Conservation (phyloP, 2,329 filamentous ascomycete genomes). For the Hypoxylon sp. region DNA sequence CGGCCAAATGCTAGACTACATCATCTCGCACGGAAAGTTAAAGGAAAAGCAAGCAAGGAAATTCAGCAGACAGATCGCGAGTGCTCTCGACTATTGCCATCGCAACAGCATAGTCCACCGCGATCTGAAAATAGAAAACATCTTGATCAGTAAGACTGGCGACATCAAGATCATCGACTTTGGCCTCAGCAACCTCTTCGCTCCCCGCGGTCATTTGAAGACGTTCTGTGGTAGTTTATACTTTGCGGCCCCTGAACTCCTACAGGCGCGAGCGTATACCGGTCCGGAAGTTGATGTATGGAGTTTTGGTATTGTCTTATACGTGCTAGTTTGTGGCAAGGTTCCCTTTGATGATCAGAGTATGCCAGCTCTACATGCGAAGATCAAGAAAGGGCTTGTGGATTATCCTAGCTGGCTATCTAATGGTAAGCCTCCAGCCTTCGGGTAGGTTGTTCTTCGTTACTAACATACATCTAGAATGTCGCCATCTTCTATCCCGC, state of each 20-base stretch:
- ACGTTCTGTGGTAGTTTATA: conserved; percentile 98
- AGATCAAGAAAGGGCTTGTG: conserved; percentile 97
- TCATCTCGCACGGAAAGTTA: conserved; percentile 96
- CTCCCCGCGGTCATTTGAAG: conserved; percentile 86
- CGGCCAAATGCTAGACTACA: conserved; percentile 99
- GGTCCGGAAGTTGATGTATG: conserved; percentile 97
- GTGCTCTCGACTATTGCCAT: conserved; percentile 96
- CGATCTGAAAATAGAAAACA: conserved; percentile 99
- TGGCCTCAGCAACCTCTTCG: conserved; percentile 95
- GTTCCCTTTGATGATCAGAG: conserved; percentile 99
- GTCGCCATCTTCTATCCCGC: conserved; percentile 89
- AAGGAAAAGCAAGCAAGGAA: conserved; percentile 99
- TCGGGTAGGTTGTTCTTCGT: conserved; percentile 9
- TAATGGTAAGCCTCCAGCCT: conserved; percentile 73
- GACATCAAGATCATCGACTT: conserved; percentile 99
- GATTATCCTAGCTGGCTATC: conserved; percentile 97
- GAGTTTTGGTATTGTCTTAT: conserved; percentile 99
- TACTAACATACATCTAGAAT: conserved; percentile 75
- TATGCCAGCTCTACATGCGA: conserved; percentile 97
- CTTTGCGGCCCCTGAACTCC: conserved; percentile 93
- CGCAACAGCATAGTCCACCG: conserved; percentile 98
- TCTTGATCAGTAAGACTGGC: conserved; percentile 97
- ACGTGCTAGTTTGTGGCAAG: conserved; percentile 96
- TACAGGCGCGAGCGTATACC: conserved; percentile 94
- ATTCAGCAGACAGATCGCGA: conserved; percentile 97